Evolutionary conservation across 441 rosid genomes (phyloP).

Genomic region (Macaranga tanarius): DNA sequence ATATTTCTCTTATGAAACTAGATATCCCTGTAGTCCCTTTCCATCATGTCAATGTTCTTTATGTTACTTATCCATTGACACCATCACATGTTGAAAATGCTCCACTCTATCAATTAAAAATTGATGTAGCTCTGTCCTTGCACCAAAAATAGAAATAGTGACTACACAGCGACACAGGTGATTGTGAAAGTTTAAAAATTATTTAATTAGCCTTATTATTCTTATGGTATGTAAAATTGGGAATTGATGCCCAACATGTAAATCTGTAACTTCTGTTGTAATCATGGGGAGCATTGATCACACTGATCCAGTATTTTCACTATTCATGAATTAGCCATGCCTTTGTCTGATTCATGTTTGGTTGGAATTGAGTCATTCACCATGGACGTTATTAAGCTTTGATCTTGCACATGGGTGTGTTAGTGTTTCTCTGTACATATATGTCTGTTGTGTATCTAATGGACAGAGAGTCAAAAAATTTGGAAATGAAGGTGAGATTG

Average conservation of each 20-base stretch:
- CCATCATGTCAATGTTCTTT: not conserved
- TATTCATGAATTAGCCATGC: not conserved
- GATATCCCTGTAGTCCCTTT: not conserved
- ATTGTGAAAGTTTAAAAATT: not conserved
- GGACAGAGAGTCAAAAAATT: not conserved
- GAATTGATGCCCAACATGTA: not conserved
- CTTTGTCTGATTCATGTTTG: not conserved
- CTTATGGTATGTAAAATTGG: not conserved
- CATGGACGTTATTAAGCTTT: not conserved
- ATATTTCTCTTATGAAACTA: not conserved
- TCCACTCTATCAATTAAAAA: not conserved
- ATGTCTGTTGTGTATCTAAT: not conserved
- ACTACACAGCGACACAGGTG: not conserved
- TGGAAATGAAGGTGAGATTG: not conserved
- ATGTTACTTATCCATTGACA: not conserved
- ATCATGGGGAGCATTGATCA: not conserved
- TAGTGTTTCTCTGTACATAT: not conserved
- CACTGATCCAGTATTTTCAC: not conserved
- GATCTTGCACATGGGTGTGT: not conserved
- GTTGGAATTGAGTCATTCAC: not conserved
- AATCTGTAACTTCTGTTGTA: not conserved
- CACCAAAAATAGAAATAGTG: not conserved
- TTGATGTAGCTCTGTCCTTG: not conserved
- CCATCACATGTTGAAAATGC: conserved; percentile 6
- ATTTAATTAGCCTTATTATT: not conserved